These are phyloP conservation scores for Catharanthus roseus DNA, from an alignment of 257 asterid genomes.

Conservation along the genomic window DNA sequence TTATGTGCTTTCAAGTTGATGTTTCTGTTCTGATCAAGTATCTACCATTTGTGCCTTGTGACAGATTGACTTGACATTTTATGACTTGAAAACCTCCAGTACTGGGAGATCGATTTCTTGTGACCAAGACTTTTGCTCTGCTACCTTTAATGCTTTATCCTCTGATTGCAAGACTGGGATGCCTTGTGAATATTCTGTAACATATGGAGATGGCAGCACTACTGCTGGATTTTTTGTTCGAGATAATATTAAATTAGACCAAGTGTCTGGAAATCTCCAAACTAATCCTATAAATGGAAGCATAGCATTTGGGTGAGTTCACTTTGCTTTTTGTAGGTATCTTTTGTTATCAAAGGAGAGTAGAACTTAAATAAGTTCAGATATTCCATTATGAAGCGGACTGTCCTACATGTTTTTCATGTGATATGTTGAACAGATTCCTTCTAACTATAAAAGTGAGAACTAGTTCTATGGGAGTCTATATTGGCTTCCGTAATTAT, in stretches of 20 bases:
- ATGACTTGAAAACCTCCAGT: constrained; percentile 66
- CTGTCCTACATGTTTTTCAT: background rate
- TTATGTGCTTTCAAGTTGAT: too few relatives aligned
- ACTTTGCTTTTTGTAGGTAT: constrained; percentile 22
- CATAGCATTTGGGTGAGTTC: constrained; percentile 90
- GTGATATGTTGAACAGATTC: background rate
- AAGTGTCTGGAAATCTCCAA: constrained; percentile 74
- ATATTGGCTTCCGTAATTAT: too few relatives aligned
- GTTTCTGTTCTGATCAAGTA: constrained; percentile 2
- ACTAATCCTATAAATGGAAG: constrained; percentile 66
- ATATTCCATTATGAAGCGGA: constrained; percentile 2
- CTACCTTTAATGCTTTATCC: constrained; percentile 41
- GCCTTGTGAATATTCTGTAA: constrained; percentile 69
- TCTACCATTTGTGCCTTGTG: constrained; percentile 15
- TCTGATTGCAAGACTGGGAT: constrained; percentile 64
- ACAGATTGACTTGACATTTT: constrained; percentile 71
- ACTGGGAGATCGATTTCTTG: constrained; percentile 64
- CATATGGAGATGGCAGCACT: constrained; percentile 90
- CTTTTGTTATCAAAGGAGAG: constrained; percentile 3
- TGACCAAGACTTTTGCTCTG: constrained; percentile 69
- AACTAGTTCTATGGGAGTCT: background rate
- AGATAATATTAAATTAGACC: constrained; percentile 61
- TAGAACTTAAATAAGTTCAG: background rate
- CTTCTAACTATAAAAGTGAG: background rate
- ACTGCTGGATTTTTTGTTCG: constrained; percentile 82